phyloP scores from a whole-genome alignment of 2,329 filamentous ascomycete genomes.

The Blastomyces percursus region DNA sequence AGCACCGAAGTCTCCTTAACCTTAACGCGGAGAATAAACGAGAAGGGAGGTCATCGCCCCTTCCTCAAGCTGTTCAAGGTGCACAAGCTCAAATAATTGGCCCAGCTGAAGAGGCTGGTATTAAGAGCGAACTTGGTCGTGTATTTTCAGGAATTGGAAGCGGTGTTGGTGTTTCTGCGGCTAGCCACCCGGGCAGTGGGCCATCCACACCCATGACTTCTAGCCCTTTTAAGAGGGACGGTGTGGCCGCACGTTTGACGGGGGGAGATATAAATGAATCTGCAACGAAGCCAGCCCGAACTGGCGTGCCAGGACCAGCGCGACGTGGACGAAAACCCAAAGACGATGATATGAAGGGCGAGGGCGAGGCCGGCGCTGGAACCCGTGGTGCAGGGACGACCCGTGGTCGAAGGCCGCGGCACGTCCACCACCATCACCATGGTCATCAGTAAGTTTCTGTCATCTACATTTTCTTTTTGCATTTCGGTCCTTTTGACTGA shows the following conservation, averaged over 20 bases:
- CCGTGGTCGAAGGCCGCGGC: conserved; percentile 50
- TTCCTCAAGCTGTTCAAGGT: conserved; percentile 89
- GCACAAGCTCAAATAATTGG: conserved; percentile 84
- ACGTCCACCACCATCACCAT: conserved; percentile 49
- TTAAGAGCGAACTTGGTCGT: conserved; percentile 88
- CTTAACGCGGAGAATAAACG: conserved; percentile 64
- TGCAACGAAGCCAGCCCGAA: conserved; percentile 21
- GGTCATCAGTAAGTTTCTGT: conserved; percentile 42
- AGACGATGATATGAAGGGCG: conserved; percentile 55
- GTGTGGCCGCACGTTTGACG: conserved; percentile 37
- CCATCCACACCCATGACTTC: conserved; percentile 44
- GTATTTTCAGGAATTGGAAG: conserved; percentile 91
- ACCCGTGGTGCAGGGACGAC: conserved; percentile 51
- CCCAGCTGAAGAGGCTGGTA: conserved; percentile 70
- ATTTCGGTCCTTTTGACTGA: background rate
- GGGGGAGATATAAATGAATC: conserved; percentile 33
- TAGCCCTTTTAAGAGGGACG: conserved; percentile 41
- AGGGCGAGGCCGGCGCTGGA: conserved; percentile 47
- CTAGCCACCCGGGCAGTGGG: conserved; percentile 39
- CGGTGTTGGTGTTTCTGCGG: conserved; percentile 47
- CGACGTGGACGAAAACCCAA: conserved; percentile 59
- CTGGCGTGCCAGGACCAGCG: conserved; percentile 37
- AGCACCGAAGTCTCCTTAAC: conserved; percentile 59
- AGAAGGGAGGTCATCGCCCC: conserved; percentile 71
- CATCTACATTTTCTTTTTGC: background rate